Evolutionary conservation across 108 stramenopile species (phyloP).

Genomic region (Fistulifera pelliculosa): DNA sequence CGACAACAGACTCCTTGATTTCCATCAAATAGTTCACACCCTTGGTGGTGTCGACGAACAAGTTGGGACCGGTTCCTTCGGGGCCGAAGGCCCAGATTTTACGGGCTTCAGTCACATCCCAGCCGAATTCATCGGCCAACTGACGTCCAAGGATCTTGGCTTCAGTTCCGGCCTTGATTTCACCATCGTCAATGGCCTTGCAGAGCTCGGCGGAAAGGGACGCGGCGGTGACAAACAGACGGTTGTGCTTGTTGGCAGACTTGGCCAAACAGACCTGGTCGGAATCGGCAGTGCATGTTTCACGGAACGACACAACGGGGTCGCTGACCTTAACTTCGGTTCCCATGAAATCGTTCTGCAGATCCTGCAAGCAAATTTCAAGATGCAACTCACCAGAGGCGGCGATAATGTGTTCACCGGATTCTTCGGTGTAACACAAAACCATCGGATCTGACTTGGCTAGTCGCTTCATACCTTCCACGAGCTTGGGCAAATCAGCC

Average conservation of each 20-base stretch:
- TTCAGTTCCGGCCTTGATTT: slow-evolving; percentile 81
- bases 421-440: slow-evolving; percentile 98
- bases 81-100: slow-evolving; percentile 99
- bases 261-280: slow-evolving; percentile 92
- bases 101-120: slow-evolving; percentile 96
- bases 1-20: slow-evolving; percentile 99
- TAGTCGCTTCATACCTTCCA: slow-evolving; percentile 99
- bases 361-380: slow-evolving; percentile 99
- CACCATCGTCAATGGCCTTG: slow-evolving; percentile 95
- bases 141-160: slow-evolving; percentile 90
- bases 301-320: slow-evolving; percentile 99
- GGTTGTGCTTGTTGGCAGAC: slow-evolving; percentile 99
- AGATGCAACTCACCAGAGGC: slow-evolving; percentile 99
- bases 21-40: slow-evolving; percentile 99
- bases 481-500: slow-evolving; percentile 99
- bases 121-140: slow-evolving; percentile 93
- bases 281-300: slow-evolving; percentile 93
- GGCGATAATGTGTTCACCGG: slow-evolving; percentile 99
- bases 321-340: slow-evolving; percentile 98
- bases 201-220: slow-evolving; percentile 83
- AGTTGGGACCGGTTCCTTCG: slow-evolving; percentile 97
- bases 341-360: slow-evolving; percentile 99
- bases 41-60: slow-evolving; percentile 98
- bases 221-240: slow-evolving; percentile 92
- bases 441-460: slow-evolving; percentile 99